Percentiles rank a stretch among this genome's conserved stretches.
These are phyloP conservation scores for Colletotrichum siamense DNA, from an alignment of 2,329 filamentous ascomycete species.

Conservation along the genomic window DNA sequence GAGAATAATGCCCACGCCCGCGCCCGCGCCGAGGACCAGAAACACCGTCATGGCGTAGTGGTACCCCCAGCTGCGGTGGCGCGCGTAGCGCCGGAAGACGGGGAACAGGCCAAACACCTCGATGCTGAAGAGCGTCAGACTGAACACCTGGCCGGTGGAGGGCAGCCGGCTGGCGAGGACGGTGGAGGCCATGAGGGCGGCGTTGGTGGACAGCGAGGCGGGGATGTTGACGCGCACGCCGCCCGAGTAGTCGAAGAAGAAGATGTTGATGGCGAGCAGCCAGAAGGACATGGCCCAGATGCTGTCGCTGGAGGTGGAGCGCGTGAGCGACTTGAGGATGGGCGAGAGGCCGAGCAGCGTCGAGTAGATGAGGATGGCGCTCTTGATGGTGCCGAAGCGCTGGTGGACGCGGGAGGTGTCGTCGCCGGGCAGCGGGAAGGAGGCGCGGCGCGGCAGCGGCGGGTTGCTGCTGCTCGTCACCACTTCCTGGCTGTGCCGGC, in stretches of 20 bases:
- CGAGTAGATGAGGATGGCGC: slow-evolving; percentile 90
- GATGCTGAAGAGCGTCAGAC: slow-evolving; percentile 92
- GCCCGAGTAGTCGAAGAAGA: slow-evolving; percentile 89
- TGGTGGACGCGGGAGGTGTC: slow-evolving; percentile 49
- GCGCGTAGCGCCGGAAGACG: slow-evolving; percentile 91
- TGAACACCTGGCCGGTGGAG: slow-evolving; percentile 93
- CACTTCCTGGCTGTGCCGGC: slow-evolving; percentile 21
- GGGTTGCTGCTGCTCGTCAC: neutral
- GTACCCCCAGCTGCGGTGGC: slow-evolving; percentile 80
- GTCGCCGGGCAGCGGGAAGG: slow-evolving; percentile 28
- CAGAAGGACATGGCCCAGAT: slow-evolving; percentile 98
- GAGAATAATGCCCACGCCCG: slow-evolving; percentile 72
- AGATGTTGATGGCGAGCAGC: slow-evolving; percentile 93
- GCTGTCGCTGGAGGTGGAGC: slow-evolving; percentile 88
- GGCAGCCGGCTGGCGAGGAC: slow-evolving; percentile 90
- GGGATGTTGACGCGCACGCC: slow-evolving; percentile 62
- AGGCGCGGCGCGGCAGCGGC: neutral
- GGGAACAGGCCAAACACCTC: slow-evolving; percentile 97
- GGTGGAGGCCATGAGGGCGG: slow-evolving; percentile 93
- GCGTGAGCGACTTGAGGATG: slow-evolving; percentile 95
- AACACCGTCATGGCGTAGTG: slow-evolving; percentile 78
- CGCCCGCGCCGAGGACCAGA: slow-evolving; percentile 80
- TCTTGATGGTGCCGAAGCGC: slow-evolving; percentile 83
- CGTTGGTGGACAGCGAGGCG: slow-evolving; percentile 86
- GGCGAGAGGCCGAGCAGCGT: slow-evolving; percentile 90